phyloP scores from a whole-genome alignment of 805 yeast genomes.

The Torulaspora delbrueckii region DNA sequence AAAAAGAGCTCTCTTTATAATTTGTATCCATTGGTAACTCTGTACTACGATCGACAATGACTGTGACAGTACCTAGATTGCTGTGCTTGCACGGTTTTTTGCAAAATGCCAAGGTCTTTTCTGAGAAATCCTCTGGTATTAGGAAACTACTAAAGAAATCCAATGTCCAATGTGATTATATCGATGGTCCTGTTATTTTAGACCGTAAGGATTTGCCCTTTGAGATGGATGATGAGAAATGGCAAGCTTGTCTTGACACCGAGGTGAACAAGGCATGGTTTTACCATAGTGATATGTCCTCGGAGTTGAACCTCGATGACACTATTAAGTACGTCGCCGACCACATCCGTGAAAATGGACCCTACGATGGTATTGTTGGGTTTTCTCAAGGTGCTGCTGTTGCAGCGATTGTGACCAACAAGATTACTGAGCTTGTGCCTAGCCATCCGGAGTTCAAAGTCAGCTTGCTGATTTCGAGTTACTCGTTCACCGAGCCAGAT shows the following conservation, averaged over 20 bases:
- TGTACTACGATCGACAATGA: slow-evolving; percentile 14
- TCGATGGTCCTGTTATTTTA: slow-evolving; percentile 72
- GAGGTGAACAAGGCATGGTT: slow-evolving; percentile 69
- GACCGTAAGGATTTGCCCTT: slow-evolving; percentile 72
- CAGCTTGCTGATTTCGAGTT: slow-evolving; percentile 72
- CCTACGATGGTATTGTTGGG: slow-evolving; percentile 84
- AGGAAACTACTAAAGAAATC: slow-evolving; percentile 65
- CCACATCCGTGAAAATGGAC: slow-evolving; percentile 61
- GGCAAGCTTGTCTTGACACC: slow-evolving; percentile 44
- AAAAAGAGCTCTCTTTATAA: not conserved
- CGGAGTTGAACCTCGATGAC: slow-evolving; percentile 47
- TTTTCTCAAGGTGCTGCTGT: slow-evolving; percentile 95
- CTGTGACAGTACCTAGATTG: slow-evolving; percentile 40
- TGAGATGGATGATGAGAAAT: slow-evolving; percentile 50
- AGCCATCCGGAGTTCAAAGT: slow-evolving; percentile 52
- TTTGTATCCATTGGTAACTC: not conserved
- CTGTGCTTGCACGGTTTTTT: slow-evolving; percentile 90
- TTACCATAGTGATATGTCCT: slow-evolving; percentile 45
- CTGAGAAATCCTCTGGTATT: slow-evolving; percentile 84
- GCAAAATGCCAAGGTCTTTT: slow-evolving; percentile 77
- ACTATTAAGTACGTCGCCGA: slow-evolving; percentile 46
- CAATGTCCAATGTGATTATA: slow-evolving; percentile 65
- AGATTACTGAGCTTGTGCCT: slow-evolving; percentile 51
- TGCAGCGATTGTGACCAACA: slow-evolving; percentile 62
- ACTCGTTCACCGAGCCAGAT: slow-evolving; percentile 42